phyloP scores from a whole-genome alignment of 2,329 filamentous ascomycete species.

The Trichoderma cornu-damae region DNA sequence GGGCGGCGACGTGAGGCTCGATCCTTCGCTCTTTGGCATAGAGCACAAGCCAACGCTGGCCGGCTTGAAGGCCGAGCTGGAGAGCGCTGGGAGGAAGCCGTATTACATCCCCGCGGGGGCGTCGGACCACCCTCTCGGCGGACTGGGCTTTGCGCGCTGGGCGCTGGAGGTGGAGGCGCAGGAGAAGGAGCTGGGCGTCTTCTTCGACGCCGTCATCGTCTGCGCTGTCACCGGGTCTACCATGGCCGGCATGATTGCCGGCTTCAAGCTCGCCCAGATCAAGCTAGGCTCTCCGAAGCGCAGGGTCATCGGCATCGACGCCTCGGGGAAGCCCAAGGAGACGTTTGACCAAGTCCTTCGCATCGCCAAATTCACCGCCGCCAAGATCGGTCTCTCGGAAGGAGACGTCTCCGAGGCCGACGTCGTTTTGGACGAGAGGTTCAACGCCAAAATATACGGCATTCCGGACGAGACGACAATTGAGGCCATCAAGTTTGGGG shows the following conservation, averaged over 20 bases:
- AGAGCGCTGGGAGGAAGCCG: conserved; percentile 50
- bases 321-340: conserved; percentile 40
- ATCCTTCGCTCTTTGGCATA: conserved; percentile 59
- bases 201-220: conserved; percentile 64
- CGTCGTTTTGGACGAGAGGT: conserved; percentile 53
- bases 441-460: conserved; percentile 64
- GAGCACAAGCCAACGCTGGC: conserved; percentile 60
- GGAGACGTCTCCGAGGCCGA: conserved; percentile 58
- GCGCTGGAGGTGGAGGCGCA: conserved; percentile 63
- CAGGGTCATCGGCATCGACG: conserved; percentile 61
- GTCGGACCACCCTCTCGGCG: conserved; percentile 64
- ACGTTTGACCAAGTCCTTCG: conserved; percentile 61
- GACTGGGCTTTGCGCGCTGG: conserved; percentile 65
- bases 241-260: conserved; percentile 66
- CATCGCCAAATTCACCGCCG: conserved; percentile 60
- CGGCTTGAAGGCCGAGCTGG: conserved; percentile 49
- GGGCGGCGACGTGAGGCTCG: conserved; percentile 58
- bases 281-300: conserved; percentile 41
- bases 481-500: conserved; percentile 64
- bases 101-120: conserved; percentile 70
- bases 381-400: conserved; percentile 55
- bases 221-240: conserved; percentile 68
- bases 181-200: conserved; percentile 55
- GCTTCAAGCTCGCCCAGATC: conserved; percentile 58
- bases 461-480: conserved; percentile 61